Conservation (phyloP, 768 basidiomycete species). For the Termitomyces sp. region DNA sequence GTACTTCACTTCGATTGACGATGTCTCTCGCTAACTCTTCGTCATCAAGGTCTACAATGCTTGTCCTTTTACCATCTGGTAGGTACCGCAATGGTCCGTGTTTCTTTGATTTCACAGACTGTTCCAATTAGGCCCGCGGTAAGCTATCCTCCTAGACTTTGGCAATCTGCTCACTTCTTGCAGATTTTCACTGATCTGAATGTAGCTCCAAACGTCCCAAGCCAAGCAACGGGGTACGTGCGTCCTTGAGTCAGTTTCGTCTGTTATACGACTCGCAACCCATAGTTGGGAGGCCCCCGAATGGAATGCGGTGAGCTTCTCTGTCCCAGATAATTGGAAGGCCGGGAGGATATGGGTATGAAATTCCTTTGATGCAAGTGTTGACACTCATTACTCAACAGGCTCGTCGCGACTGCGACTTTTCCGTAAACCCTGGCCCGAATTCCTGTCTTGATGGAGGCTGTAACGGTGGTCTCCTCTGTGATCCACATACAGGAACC, state of each 20-base stretch:
- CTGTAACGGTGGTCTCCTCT: constrained; percentile 63
- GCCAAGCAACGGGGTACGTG: constrained; percentile 38
- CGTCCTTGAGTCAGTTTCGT: neutral
- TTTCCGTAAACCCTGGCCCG: constrained; percentile 44
- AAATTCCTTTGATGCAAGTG: neutral
- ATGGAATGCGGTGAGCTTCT: constrained; percentile 35
- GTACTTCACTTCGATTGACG: constrained; percentile 18
- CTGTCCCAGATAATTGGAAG: constrained; percentile 59
- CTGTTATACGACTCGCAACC: neutral
- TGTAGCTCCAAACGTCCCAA: constrained; percentile 41
- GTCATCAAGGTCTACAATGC: constrained; percentile 42
- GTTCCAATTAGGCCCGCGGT: constrained; percentile 31
- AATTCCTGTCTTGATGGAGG: constrained; percentile 61
- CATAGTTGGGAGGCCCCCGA: constrained; percentile 35
- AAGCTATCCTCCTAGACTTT: neutral
- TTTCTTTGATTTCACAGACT: neutral
- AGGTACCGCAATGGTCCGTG: constrained; percentile 3
- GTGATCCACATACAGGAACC: constrained; percentile 46
- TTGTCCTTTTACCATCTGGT: constrained; percentile 70
- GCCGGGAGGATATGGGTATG: constrained; percentile 59
- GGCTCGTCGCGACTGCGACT: constrained; percentile 64
- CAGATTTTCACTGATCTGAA: constrained; percentile 58
- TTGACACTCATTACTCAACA: constrained; percentile 18
- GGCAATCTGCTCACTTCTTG: neutral
- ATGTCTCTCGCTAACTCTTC: neutral